These are phyloP conservation scores for Ganoderma lucidum DNA, from an alignment of 1,284 basidiomycete species.

Conservation along the genomic window DNA sequence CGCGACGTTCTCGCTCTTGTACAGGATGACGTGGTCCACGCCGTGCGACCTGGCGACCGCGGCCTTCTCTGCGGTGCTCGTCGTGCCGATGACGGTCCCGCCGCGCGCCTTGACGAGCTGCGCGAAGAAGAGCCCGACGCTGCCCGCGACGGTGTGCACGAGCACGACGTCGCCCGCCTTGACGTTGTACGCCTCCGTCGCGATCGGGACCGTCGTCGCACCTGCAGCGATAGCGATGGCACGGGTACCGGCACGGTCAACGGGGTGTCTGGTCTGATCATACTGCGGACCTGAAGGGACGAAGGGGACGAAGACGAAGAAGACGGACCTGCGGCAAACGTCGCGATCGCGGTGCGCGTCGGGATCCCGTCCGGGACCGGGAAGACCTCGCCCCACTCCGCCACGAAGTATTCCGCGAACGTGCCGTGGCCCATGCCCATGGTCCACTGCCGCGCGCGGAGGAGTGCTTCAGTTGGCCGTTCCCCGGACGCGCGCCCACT, in stretches of 20 bases:
- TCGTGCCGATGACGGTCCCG: conserved; percentile 93
- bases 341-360: not conserved
- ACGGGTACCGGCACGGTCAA: too few relatives aligned
- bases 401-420: not conserved
- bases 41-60: conserved; percentile 82
- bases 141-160: conserved; percentile 93
- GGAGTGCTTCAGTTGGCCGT: not conserved
- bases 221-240: conserved; percentile 45
- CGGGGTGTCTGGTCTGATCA: too few relatives aligned
- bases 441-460: not conserved
- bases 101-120: conserved; percentile 76
- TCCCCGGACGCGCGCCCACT: not conserved
- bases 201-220: conserved; percentile 82
- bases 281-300: not conserved
- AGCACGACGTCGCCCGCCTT: conserved; percentile 79
- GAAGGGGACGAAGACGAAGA: not conserved
- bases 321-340: not conserved
- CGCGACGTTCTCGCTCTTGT: conserved; percentile 76
- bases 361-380: not conserved
- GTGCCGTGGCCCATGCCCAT: not conserved
- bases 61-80: conserved; percentile 89
- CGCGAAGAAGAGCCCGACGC: conserved; percentile 68
- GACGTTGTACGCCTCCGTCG: conserved; percentile 87
- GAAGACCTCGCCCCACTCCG: not conserved
- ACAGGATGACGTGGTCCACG: conserved; percentile 88